Evolutionary conservation across 768 basidiomycete species (phyloP).

Genomic region (Lactifluus subvellereus): DNA sequence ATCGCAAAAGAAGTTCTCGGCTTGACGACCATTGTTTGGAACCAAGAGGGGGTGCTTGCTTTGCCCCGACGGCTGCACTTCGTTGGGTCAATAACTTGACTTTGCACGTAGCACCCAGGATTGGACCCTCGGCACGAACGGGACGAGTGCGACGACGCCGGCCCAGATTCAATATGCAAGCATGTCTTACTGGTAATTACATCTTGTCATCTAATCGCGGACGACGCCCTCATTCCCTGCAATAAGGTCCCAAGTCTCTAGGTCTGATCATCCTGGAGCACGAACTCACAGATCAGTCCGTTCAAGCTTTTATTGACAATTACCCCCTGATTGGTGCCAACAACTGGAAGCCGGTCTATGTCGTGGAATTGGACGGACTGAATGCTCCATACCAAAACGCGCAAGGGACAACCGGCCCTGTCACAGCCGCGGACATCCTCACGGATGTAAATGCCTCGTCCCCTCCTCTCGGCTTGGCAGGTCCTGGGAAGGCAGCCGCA

Average conservation of each 20-base stretch:
- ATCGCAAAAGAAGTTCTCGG: conserved; percentile 45
- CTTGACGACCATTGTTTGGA: conserved; percentile 40
- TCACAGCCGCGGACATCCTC: background rate
- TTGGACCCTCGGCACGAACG: conserved; percentile 53
- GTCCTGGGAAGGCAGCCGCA: background rate
- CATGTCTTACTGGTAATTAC: conserved; percentile 13
- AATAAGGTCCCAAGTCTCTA: conserved; percentile 31
- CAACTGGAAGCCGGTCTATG: conserved; percentile 13
- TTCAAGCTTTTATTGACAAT: conserved; percentile 20
- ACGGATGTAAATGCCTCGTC: background rate
- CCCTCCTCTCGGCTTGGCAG: too few relatives aligned
- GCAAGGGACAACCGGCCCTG: conserved; percentile 6
- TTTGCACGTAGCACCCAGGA: conserved; percentile 55
- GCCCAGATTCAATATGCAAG: conserved; percentile 25
- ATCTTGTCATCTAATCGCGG: background rate
- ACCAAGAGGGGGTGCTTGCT: conserved; percentile 32
- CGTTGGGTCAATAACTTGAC: background rate
- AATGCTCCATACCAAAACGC: conserved; percentile 21
- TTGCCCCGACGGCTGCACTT: background rate
- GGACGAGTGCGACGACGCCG: conserved; percentile 41
- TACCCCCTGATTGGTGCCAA: conserved; percentile 13
- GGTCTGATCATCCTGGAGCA: conserved; percentile 42
- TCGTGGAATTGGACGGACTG: conserved; percentile 8
- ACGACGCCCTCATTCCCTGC: conserved; percentile 12
- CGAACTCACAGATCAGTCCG: conserved; percentile 33